These are phyloP conservation scores for Xylaria acuta DNA, from an alignment of 495 filamentous ascomycete species.

Conservation along the genomic window DNA sequence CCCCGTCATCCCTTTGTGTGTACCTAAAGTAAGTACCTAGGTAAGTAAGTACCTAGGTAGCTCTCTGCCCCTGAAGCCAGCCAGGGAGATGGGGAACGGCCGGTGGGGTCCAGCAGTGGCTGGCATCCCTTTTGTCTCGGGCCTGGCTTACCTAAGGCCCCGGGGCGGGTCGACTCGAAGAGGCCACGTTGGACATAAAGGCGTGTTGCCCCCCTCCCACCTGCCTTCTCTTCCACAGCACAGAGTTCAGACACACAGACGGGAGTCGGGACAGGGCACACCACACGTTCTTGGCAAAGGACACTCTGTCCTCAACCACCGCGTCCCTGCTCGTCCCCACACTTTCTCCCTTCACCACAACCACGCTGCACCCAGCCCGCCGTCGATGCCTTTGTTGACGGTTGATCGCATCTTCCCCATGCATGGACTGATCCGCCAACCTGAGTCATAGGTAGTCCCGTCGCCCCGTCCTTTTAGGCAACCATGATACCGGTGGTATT, in stretches of 20 bases:
- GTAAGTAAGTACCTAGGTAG: no score
- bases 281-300: constrained; percentile 17
- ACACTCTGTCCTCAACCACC: constrained; percentile 28
- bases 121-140: constrained; percentile 9
- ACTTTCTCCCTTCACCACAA: neutral
- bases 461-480: constrained; percentile 11
- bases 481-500: constrained; percentile 33
- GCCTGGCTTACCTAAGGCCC: neutral
- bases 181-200: constrained; percentile 47
- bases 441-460: constrained; percentile 1
- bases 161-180: constrained; percentile 11
- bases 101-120: constrained; percentile 17
- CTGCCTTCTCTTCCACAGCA: constrained; percentile 2
- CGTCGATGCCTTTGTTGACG: neutral
- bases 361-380: neutral
- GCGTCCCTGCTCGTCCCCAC: neutral
- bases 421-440: neutral
- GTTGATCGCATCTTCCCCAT: neutral
- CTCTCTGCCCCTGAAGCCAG: neutral
- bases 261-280: neutral
- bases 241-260: neutral
- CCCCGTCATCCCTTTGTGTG: constrained; percentile 7
- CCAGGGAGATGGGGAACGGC: neutral
- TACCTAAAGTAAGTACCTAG: no score
- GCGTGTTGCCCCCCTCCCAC: constrained; percentile 27